Percentiles rank a stretch among this genome's conserved stretches.
phyloP scores from a whole-genome alignment of 2,329 filamentous ascomycete species.

The Chaetomium olivaceum region DNA sequence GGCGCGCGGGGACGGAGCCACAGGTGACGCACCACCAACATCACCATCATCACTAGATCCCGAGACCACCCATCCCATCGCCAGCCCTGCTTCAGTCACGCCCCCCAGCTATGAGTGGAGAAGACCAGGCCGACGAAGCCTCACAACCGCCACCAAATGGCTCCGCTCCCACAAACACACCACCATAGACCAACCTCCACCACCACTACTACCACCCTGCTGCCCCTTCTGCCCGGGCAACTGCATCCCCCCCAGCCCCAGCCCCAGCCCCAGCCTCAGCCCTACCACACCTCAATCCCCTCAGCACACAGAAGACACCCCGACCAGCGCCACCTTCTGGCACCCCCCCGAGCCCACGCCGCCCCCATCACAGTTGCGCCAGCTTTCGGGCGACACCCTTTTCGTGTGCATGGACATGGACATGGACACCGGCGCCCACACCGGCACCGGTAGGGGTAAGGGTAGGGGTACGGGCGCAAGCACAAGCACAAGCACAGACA shows the following conservation, averaged over 20 bases:
- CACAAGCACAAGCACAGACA: too few relatives aligned
- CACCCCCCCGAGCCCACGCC: not conserved
- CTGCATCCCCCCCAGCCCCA: not conserved
- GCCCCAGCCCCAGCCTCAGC: too few relatives aligned
- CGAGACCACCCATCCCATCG: not conserved
- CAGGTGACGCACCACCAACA: not conserved
- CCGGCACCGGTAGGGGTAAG: too few relatives aligned
- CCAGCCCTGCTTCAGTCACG: not conserved
- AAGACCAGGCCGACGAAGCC: not conserved
- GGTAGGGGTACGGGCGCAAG: too few relatives aligned
- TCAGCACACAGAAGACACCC: too few relatives aligned
- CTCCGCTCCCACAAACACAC: not conserved
- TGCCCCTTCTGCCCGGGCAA: constrained; percentile 8
- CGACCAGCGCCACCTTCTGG: not conserved
- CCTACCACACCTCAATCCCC: too few relatives aligned
- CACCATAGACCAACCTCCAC: too few relatives aligned
- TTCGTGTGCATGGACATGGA: too few relatives aligned
- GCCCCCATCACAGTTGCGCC: too few relatives aligned
- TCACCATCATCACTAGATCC: not conserved
- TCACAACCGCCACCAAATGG: not conserved
- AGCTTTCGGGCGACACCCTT: not conserved
- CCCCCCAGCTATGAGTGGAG: not conserved
- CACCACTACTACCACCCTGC: not conserved
- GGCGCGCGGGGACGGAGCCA: not conserved
- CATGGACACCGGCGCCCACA: too few relatives aligned